Base-by-base conservation (phyloP, 805 yeast genomes). In the Grigorovia jiainica region DNA sequence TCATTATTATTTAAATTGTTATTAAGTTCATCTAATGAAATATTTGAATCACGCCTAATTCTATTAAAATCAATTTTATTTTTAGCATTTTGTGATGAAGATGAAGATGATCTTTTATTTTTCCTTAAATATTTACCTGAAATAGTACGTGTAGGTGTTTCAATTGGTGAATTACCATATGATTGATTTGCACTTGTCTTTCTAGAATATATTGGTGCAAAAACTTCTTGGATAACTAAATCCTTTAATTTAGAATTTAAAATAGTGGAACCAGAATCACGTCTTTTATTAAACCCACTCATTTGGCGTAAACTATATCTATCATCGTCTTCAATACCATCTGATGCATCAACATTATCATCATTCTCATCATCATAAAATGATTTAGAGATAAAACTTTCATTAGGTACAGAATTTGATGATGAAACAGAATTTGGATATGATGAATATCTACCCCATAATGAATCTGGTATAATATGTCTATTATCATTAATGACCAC, bases 401-500 rank as follows among this genome's bases (percentile, higher is more conserved):
- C 54, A 11, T 50, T 48, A 7, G 65, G 64, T 4, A 61, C 57
- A 31, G 66, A 49, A 40, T 60, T 55, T 29, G 67, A 59, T 9
- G 65, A 61, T 27, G 67, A 58, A n/a, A n/a, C 31, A 6, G 66
- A 63, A n/a, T 49, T 47, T 5, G 84, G 72, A 53, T 76, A 79
- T 42, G 75, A 76, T 46, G 83, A 72, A 53, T 76, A 80, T 42
- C 74, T 77, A 45, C 71, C 71, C 77, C 87, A 75, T 47, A 86
- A 60, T 3, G 87, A 79, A 43, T 80, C 82, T 0, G 97, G 96
- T 25, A 90, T 80, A 42, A 90, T 89, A 61, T 90, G 98, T 44
- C 76, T 80, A 60, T 90, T 90, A 55, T 90, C 97, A 58, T 87
- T 89, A 27, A 90, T 69, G 1, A 84, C 79, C n/a, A 90, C 97